Percentiles rank a stretch among this genome's conserved stretches.
Evolutionary conservation across 1,284 basidiomycete species (phyloP).

Genomic region (Earliella scabrosa): DNA sequence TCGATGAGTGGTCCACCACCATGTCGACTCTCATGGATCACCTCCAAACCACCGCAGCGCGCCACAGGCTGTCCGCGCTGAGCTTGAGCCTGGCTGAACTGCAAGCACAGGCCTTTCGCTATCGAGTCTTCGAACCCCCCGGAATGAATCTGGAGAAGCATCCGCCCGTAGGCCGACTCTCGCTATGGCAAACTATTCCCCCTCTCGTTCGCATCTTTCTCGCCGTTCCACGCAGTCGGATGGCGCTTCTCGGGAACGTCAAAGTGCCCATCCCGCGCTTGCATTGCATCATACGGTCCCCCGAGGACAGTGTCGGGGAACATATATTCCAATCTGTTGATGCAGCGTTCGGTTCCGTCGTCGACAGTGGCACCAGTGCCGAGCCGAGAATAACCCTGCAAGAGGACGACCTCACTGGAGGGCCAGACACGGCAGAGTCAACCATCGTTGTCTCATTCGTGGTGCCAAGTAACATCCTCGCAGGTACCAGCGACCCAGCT

Average conservation of each 20-base stretch:
- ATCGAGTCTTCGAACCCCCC: slow-evolving; percentile 36
- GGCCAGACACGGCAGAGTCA: slow-evolving; percentile 31
- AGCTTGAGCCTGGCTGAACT: too few relatives aligned
- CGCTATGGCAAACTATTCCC: slow-evolving; percentile 36
- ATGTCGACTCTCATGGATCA: slow-evolving; percentile 33
- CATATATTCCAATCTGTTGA: slow-evolving; percentile 36
- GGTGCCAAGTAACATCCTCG: slow-evolving; percentile 33
- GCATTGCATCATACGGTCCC: not conserved
- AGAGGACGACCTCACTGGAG: slow-evolving; percentile 37
- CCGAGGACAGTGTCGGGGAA: not conserved
- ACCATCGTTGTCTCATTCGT: slow-evolving; percentile 41
- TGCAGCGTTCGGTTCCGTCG: slow-evolving; percentile 32
- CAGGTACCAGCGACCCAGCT: not conserved
- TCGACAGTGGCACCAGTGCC: not conserved
- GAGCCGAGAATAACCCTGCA: slow-evolving; percentile 32
- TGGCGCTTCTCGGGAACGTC: slow-evolving; percentile 26
- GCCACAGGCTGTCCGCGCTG: too few relatives aligned
- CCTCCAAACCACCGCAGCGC: not conserved
- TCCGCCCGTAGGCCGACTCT: slow-evolving; percentile 24
- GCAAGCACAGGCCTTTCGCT: slow-evolving; percentile 35
- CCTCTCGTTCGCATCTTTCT: slow-evolving; percentile 32
- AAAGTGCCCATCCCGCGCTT: slow-evolving; percentile 26
- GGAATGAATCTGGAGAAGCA: not conserved
- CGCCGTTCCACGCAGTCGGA: slow-evolving; percentile 37
- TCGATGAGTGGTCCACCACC: slow-evolving; percentile 32